These are phyloP conservation scores for Globisporangium echinulatum DNA, from an alignment of 352 stramenopile genomes.

Conservation along the genomic window DNA sequence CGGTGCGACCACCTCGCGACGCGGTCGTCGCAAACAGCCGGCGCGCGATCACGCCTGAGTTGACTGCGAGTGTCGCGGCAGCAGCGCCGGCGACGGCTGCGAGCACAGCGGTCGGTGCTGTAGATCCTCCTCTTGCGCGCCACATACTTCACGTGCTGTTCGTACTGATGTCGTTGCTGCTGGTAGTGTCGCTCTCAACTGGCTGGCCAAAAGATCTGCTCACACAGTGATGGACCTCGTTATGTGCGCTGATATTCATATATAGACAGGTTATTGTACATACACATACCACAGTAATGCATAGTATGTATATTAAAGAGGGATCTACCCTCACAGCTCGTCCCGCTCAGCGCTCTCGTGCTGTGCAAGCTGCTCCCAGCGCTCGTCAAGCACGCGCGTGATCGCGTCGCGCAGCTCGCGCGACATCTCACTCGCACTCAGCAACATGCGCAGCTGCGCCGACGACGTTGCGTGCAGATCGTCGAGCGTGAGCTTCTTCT, in stretches of 20 bases:
- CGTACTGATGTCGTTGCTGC: no score
- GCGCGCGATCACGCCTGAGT: constrained; percentile 1
- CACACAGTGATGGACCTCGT: no score
- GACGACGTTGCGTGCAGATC: constrained; percentile 41
- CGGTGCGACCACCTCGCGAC: not conserved
- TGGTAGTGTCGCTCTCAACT: no score
- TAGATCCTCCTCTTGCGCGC: constrained; percentile 1
- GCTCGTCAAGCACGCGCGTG: constrained; percentile 39
- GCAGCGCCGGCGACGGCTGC: constrained; percentile 3
- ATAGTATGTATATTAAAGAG: no score
- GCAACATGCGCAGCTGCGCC: constrained; percentile 41
- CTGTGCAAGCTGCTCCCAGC: constrained; percentile 32
- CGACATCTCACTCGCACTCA: constrained; percentile 24
- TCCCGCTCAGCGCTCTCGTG: not conserved
- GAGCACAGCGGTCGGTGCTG: constrained; percentile 3
- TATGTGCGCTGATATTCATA: no score
- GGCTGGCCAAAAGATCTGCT: no score
- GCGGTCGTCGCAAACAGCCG: constrained; percentile 2
- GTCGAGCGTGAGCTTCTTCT: constrained; percentile 36
- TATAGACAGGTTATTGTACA: no score
- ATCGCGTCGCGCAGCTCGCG: constrained; percentile 31
- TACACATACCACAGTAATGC: no score
- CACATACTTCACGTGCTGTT: not conserved
- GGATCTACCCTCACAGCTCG: no score
- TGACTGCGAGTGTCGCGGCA: constrained; percentile 4